Percentiles rank a stretch among this genome's conserved stretches.
Conservation (phyloP, 2,329 filamentous ascomycete species). For the Botrytis cinerea region DNA sequence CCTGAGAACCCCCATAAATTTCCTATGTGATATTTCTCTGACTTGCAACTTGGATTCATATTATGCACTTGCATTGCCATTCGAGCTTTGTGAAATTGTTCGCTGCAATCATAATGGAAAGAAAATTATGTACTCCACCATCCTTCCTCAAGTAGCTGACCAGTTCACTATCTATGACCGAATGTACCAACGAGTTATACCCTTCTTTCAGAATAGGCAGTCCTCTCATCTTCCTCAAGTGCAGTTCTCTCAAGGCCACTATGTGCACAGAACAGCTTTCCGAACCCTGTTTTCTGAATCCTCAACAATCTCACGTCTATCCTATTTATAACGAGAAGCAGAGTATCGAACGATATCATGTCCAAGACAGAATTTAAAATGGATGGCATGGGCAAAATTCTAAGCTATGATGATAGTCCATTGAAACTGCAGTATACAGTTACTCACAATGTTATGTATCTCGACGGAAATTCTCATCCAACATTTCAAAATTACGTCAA, state of each 20-base stretch:
- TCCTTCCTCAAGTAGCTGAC: neutral
- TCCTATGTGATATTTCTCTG: rapidly evolving
- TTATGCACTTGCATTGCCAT: neutral
- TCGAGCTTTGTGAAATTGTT: neutral
- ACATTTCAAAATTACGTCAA: neutral
- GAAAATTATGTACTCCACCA: neutral
- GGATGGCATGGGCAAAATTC: rapidly evolving
- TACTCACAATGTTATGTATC: neutral
- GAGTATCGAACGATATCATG: rapidly evolving
- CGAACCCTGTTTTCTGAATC: neutral
- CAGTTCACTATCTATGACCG: neutral
- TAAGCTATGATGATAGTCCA: neutral
- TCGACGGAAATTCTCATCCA: neutral
- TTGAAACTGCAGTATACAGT: neutral
- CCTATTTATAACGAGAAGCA: neutral
- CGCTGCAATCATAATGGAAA: neutral
- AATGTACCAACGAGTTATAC: neutral
- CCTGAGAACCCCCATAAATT: neutral
- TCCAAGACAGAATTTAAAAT: rapidly evolving
- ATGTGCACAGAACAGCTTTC: neutral
- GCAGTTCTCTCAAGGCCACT: neutral
- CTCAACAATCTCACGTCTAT: rapidly evolving
- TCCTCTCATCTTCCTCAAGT: too few relatives aligned
- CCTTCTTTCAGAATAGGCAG: neutral
- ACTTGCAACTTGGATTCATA: neutral